Evolutionary conservation across 768 basidiomycete genomes (phyloP).

Genomic region (Leucosporidium scottii): DNA sequence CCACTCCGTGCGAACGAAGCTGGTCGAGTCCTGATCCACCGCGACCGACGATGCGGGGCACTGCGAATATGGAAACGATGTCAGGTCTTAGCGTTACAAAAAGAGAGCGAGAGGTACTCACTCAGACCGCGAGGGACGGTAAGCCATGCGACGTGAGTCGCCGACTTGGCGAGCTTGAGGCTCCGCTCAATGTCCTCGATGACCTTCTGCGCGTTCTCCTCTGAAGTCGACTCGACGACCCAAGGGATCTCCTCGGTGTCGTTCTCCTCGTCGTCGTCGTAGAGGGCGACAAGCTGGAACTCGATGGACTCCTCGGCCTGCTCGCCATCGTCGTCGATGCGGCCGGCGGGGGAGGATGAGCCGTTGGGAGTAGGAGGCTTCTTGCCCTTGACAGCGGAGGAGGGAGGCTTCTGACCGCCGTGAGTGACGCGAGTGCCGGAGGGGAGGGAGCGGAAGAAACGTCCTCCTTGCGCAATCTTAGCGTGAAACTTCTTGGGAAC

Average conservation of each 20-base stretch:
- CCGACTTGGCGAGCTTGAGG: conserved; percentile 61
- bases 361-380: conserved; percentile 37
- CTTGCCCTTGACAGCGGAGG: conserved; percentile 47
- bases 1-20: conserved; percentile 29
- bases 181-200: conserved; percentile 60
- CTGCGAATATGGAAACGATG: background rate
- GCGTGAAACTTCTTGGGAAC: conserved; percentile 49
- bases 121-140: conserved; percentile 49
- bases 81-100: background rate
- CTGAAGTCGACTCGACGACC: conserved; percentile 65
- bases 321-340: conserved; percentile 70
- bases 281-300: conserved; percentile 80
- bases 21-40: conserved; percentile 35
- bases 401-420: conserved; percentile 75
- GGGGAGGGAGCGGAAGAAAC: conserved; percentile 76
- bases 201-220: conserved; percentile 68
- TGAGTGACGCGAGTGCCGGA: conserved; percentile 45
- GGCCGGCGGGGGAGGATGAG: conserved; percentile 49
- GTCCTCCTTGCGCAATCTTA: conserved; percentile 76
- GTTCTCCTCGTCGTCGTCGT: conserved; percentile 34
- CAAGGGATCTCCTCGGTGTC: conserved; percentile 29
- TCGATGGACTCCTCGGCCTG: conserved; percentile 51
- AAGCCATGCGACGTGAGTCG: conserved; percentile 76
- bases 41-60: conserved; percentile 34
- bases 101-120: background rate